Evolutionary conservation across 371 early-diverging fungal genomes (phyloP).

Genomic region (Haplosporangium sp.): DNA sequence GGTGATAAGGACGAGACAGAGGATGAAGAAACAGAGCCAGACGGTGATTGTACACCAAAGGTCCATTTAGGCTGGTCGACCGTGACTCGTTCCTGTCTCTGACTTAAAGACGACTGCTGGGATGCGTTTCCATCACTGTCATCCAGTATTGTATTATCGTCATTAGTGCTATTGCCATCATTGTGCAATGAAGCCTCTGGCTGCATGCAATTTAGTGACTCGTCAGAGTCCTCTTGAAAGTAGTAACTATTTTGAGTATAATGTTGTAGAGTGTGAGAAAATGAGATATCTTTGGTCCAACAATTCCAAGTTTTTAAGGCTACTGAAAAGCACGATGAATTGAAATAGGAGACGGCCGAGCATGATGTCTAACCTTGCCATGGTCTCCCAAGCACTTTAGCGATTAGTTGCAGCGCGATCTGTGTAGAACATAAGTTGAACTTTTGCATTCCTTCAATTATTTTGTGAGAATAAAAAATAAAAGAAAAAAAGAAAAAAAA

Average conservation of each 20-base stretch:
- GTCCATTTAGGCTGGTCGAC: not conserved
- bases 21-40: not conserved
- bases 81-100: not conserved
- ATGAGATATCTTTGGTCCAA: not conserved
- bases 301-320: not conserved
- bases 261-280: not conserved
- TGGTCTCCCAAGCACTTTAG: constrained; percentile 2
- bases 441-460: no score
- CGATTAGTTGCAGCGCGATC: not conserved
- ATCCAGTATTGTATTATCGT: not conserved
- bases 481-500: no score
- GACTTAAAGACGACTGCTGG: not conserved
- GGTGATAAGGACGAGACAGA: not conserved
- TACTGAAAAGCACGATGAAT: not conserved
- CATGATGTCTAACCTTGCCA: constrained; percentile 19
- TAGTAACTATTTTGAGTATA: constrained; percentile 29
- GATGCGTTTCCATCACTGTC: not conserved
- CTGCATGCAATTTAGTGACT: constrained; percentile 15
- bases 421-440: no score
- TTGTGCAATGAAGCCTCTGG: constrained; percentile 4
- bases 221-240: constrained; percentile 52
- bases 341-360: not conserved
- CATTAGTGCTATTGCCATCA: not conserved
- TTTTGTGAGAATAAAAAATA: no score
- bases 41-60: not conserved